These are phyloP conservation scores for Warburgia ugandensis DNA, from an alignment of 164 flowering plant species.

Conservation along the genomic window DNA sequence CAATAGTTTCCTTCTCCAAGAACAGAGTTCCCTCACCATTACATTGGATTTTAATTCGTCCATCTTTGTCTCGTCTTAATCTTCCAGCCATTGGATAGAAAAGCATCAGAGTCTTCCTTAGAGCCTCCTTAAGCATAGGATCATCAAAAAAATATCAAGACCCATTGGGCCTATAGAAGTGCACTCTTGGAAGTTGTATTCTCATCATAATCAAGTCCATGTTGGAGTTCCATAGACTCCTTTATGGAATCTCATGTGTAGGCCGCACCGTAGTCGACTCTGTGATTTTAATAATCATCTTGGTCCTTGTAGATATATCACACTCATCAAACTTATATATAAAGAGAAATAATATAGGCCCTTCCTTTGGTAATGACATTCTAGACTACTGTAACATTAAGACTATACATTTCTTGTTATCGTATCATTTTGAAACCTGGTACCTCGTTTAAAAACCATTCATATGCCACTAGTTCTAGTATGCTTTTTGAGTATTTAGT, in stretches of 20 bases:
- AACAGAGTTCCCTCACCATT: slow-evolving; percentile 10
- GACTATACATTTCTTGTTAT: too few relatives aligned
- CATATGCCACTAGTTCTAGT: too few relatives aligned
- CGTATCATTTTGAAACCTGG: too few relatives aligned
- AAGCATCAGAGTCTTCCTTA: slow-evolving; percentile 9
- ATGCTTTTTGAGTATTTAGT: too few relatives aligned
- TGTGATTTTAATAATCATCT: slow-evolving; percentile 18
- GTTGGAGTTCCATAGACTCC: slow-evolving; percentile 18
- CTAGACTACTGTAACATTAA: too few relatives aligned
- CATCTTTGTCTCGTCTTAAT: background rate
- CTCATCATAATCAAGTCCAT: slow-evolving; percentile 10
- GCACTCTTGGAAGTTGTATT: slow-evolving; percentile 1
- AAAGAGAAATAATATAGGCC: too few relatives aligned
- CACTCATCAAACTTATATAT: too few relatives aligned
- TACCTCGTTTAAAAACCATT: too few relatives aligned
- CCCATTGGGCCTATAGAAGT: slow-evolving; percentile 5
- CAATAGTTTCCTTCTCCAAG: background rate
- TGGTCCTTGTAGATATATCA: too few relatives aligned
- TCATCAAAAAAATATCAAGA: slow-evolving; percentile 7
- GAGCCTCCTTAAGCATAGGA: slow-evolving; percentile 2
- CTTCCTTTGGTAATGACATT: too few relatives aligned
- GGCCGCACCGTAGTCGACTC: slow-evolving; percentile 25
- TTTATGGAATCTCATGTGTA: slow-evolving; percentile 16
- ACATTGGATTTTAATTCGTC: slow-evolving; percentile 12
- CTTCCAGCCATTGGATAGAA: slow-evolving; percentile 16